Percentiles rank a stretch among this genome's conserved stretches.
phyloP scores from a whole-genome alignment of 768 basidiomycete species.

The Floccularia luteovirens region DNA sequence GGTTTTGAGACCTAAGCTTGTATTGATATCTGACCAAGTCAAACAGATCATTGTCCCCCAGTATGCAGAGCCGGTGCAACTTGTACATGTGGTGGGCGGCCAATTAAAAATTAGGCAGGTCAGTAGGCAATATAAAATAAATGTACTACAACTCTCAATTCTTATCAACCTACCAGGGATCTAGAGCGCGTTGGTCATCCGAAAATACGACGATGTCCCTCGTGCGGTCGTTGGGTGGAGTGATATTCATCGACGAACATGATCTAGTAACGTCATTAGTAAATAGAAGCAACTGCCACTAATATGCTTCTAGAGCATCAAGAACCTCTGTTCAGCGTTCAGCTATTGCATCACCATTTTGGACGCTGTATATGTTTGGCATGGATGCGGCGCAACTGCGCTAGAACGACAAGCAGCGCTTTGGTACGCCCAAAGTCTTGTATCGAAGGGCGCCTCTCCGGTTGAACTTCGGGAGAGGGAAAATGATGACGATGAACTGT shows the following conservation, averaged over 20 bases:
- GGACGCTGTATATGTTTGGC: conserved; percentile 72
- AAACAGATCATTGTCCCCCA: conserved; percentile 42
- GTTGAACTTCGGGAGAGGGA: conserved; percentile 61
- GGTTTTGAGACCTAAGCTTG: conserved; percentile 1
- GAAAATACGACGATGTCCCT: conserved; percentile 84
- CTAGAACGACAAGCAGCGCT: conserved; percentile 56
- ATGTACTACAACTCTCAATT: background rate
- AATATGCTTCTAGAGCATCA: conserved; percentile 33
- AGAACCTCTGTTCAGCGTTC: conserved; percentile 77
- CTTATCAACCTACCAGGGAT: conserved; percentile 37
- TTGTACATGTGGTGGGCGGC: conserved; percentile 62
- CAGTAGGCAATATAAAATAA: conserved; percentile 6
- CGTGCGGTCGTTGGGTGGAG: conserved; percentile 42
- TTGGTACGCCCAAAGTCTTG: conserved; percentile 47
- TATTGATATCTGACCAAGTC: conserved; percentile 3
- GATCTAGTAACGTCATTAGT: conserved; percentile 46
- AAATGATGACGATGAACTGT: conserved; percentile 66
- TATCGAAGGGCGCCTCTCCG: conserved; percentile 25
- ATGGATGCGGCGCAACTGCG: conserved; percentile 61
- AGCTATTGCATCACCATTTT: conserved; percentile 73
- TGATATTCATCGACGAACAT: conserved; percentile 61
- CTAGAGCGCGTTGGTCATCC: conserved; percentile 63
- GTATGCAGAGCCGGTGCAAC: conserved; percentile 52
- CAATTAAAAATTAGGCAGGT: conserved; percentile 73
- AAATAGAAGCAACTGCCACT: conserved; percentile 4